Base-by-base conservation (phyloP, 176 grass and related monocot species). In the Eleusine coracana region DNA sequence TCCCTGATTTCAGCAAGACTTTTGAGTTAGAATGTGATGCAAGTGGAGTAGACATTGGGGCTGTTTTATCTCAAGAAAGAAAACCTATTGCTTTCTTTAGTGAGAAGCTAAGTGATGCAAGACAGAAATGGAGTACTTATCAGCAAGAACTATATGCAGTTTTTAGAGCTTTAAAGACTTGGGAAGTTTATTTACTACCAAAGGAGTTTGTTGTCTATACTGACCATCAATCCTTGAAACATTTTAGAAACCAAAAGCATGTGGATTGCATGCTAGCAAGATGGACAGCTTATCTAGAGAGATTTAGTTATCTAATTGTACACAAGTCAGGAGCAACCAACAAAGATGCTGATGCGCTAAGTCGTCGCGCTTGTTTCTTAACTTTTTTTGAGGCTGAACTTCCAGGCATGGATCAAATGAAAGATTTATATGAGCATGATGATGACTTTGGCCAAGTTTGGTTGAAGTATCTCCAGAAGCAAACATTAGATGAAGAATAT, bases 371-470 rank as follows among this genome's bases (percentile, higher is more conserved):
- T 27, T 76, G 52, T 60, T 54, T 60, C 31, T 31, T 56, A 21
- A 75, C 18, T 7, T 72, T 10, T 28, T 49, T 72, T 72, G 58
- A 64, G 3, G 75, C 27, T 14, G 60, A 66, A 66, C 61, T 78
- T 78, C 42, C 25, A 2, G 15, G 40, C 13, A 36, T 78, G 27
- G 76, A 66, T 7, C 42, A 79, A 28, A 66, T 66, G 1, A 79
- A 79, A 18, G 44, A 79, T 1, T 79, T 79, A 18, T 79, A 79
- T 67, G 45, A 66, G 62, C 12, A 68, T 52, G 44, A 79, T 51
- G 18, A 52, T 23, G 45, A 68, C 2, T 52, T 68, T 38, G 77
- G 63, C 1, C 17, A 67, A 23, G 27, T 79, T 7, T 79, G 45
- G 77, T 1, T 52, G 4, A 68, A 68, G 18, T 45, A 79, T 23